Conservation (phyloP, 2,329 filamentous ascomycete species). For the Fusarium heterosporum region DNA sequence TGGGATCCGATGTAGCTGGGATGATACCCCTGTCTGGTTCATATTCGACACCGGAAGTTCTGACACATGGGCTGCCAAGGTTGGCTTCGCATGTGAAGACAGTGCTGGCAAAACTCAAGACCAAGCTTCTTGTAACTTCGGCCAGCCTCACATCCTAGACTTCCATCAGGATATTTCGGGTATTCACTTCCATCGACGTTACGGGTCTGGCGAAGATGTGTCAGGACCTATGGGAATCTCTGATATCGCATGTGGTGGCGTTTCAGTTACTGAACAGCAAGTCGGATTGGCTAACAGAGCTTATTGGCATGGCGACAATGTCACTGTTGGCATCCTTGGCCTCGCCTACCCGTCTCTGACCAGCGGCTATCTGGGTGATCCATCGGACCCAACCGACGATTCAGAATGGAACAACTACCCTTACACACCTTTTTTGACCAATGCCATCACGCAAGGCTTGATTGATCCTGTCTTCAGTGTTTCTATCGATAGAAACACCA, state of each 20-base stretch:
- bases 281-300: conserved; percentile 62
- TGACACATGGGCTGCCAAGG: conserved; percentile 62
- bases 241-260: conserved; percentile 59
- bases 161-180: conserved; percentile 56
- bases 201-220: conserved; percentile 62
- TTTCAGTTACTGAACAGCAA: conserved; percentile 59
- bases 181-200: conserved; percentile 60
- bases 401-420: conserved; percentile 53
- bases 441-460: conserved; percentile 59
- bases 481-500: conserved; percentile 60
- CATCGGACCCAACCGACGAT: conserved; percentile 54
- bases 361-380: conserved; percentile 58
- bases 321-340: conserved; percentile 63
- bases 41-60: conserved; percentile 64
- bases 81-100: conserved; percentile 58
- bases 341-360: conserved; percentile 64
- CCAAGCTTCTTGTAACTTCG: conserved; percentile 56
- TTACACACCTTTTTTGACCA: conserved; percentile 63
- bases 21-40: conserved; percentile 54
- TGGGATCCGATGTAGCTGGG: conserved; percentile 56
- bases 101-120: conserved; percentile 48
- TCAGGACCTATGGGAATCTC: conserved; percentile 61
- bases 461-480: conserved; percentile 62
- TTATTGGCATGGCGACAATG: conserved; percentile 64
- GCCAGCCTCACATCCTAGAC: conserved; percentile 52